phyloP scores from a whole-genome alignment of 257 asterid genomes.

The Fraxinus pennsylvanica region DNA sequence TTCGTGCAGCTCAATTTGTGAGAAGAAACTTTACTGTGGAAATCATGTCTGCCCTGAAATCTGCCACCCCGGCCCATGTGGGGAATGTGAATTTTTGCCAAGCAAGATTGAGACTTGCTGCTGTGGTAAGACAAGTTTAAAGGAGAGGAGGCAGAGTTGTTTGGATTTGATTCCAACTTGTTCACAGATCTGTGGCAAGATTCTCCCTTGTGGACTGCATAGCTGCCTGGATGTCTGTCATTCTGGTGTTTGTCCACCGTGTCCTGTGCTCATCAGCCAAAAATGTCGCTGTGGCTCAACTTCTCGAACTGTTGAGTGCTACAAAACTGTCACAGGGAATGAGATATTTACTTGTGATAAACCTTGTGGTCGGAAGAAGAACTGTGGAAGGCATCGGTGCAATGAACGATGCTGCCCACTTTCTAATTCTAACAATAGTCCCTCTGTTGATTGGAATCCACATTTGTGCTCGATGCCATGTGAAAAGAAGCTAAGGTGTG shows the following conservation, averaged over 20 bases:
- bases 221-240: constrained; percentile 70
- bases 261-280: constrained; percentile 69
- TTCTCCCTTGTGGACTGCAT: constrained; percentile 76
- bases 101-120: constrained; percentile 68
- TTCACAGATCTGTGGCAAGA: constrained; percentile 62
- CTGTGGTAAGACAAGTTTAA: constrained; percentile 79
- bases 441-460: constrained; percentile 61
- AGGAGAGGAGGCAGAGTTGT: constrained; percentile 64
- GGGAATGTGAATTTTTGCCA: constrained; percentile 79
- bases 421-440: constrained; percentile 48
- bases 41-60: constrained; percentile 69
- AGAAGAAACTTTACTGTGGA: constrained; percentile 64
- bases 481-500: constrained; percentile 93
- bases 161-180: constrained; percentile 92
- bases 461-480: constrained; percentile 96
- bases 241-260: constrained; percentile 77
- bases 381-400: constrained; percentile 95
- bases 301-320: constrained; percentile 85
- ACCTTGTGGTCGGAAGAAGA: constrained; percentile 88
- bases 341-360: constrained; percentile 74
- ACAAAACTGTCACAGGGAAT: constrained; percentile 49
- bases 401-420: constrained; percentile 92
- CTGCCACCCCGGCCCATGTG: constrained; percentile 96
- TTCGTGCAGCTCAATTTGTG: constrained; percentile 72
- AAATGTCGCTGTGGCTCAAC: constrained; percentile 89